Base-by-base conservation (phyloP, 768 basidiomycete species). In the Mycena alexandri region DNA sequence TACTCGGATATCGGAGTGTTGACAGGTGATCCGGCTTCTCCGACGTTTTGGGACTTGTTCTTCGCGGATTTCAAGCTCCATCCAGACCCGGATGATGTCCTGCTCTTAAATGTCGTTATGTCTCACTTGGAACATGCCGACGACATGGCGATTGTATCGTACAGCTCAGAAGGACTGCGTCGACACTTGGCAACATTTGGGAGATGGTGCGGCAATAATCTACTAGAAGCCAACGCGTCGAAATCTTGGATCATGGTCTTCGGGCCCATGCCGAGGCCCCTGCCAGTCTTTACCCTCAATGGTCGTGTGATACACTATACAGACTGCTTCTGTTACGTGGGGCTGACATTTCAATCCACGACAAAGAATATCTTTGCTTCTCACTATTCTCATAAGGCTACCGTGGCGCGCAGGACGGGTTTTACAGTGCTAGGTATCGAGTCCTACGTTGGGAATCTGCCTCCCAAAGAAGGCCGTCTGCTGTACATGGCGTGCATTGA, bases 301-400 rank as follows among this genome's bases (percentile, higher is more conserved):
- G 33, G 19, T 1, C 11, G 10, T 4, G 2, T 9, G 3, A 36
- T 53, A 6, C 17, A 11, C 2, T 53, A 53, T 21, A 53, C 51
- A 2, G 51, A 53, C 9, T 53, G 51, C 19, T 53, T 53, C 12
- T 53, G 51, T 17, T 53, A 53, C 33, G 51, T 53, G 3, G 51
- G 33, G 34, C 78, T 48, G 51, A 79, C 80, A 68, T 63, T 79
- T 21, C 47, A 48, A 48, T 48, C 47, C 47, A 48, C 47, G 22
- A 10, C 3, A 3, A 5, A 1, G 1, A 48, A 48, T 48, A 48
- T 48, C 3, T 48, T 48, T 48, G 47, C 47, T 21, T 4, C 47
- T 22, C 47, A 48, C 22, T 48, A 48, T 48, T 24, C 38, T 14
- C 3, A 38, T 38, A 38, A 38, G 38, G 38, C 38, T 9, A 38